These are phyloP conservation scores for Chlorella sp. DNA, from an alignment of 139 green algal species.

Conservation along the genomic window DNA sequence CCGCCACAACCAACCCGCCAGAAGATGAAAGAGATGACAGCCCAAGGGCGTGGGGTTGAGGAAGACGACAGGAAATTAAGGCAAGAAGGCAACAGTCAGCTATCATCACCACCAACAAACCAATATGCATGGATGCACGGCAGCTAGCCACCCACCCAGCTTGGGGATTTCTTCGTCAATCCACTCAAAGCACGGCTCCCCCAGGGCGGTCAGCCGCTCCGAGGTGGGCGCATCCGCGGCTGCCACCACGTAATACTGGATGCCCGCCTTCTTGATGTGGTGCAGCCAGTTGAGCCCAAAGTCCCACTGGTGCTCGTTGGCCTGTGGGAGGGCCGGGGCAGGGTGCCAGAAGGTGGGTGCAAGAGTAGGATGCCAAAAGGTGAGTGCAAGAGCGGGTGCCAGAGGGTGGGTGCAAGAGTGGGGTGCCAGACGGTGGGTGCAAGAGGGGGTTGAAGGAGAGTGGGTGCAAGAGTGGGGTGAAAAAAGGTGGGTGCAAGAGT, in stretches of 20 bases:
- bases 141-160: background rate
- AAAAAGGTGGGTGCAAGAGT: no score
- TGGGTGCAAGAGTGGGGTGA: background rate
- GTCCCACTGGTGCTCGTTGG: slow-evolving; percentile 26
- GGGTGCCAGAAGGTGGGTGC: background rate
- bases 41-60: no score
- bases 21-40: no score
- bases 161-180: slow-evolving; percentile 12
- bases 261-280: background rate
- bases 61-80: background rate
- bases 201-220: background rate
- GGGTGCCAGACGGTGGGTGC: no score
- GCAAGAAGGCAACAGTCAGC: background rate
- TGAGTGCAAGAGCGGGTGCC: no score
- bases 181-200: slow-evolving; percentile 23
- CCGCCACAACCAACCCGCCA: no score
- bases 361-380: background rate
- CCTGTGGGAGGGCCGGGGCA: background rate
- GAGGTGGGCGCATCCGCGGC: background rate
- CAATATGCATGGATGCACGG: background rate
- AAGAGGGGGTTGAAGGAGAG: background rate
- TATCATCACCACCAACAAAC: no score
- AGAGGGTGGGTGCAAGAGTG: background rate
- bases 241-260: background rate
- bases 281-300: slow-evolving; percentile 35